Evolutionary conservation across 78 protist species (phyloP).

Genomic region (Tieghemostelium lacteum): DNA sequence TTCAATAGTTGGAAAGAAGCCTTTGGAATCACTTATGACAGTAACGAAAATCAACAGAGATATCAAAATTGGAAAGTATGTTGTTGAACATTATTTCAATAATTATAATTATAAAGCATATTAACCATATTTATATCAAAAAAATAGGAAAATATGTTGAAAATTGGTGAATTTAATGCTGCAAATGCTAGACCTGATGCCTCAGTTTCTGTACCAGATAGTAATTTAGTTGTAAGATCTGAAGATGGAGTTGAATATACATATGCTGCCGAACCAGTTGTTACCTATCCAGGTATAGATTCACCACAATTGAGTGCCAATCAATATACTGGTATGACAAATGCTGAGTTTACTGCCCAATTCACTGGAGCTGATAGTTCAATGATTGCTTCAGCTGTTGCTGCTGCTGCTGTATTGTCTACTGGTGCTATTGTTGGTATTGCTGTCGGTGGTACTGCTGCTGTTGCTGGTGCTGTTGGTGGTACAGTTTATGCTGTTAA

Average conservation of each 20-base stretch:
- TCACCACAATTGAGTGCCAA: neutral
- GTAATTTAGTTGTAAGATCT: neutral
- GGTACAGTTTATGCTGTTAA: neutral
- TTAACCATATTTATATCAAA: too few relatives aligned
- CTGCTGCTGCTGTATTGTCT: slow-evolving; percentile 30
- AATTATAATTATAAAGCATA: too few relatives aligned
- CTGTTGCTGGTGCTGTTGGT: slow-evolving; percentile 5
- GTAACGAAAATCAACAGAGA: slow-evolving; percentile 10
- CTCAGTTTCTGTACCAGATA: neutral
- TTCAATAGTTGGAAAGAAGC: slow-evolving; percentile 45
- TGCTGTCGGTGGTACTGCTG: slow-evolving; percentile 47
- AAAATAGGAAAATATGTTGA: slow-evolving; percentile 12
- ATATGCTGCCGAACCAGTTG: slow-evolving; percentile 21
- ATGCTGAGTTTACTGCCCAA: neutral
- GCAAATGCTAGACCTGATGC: slow-evolving; percentile 32
- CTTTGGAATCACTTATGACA: neutral
- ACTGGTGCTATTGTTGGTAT: slow-evolving; percentile 68
- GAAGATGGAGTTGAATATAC: too few relatives aligned
- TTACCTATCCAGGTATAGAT: neutral
- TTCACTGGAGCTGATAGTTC: slow-evolving; percentile 35
- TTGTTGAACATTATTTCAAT: neutral
- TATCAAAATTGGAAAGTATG: slow-evolving; percentile 32
- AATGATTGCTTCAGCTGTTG: neutral
- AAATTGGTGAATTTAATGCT: neutral
- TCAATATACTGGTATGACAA: slow-evolving; percentile 21